Evolutionary conservation across 495 filamentous ascomycete genomes (phyloP), one percentile per base, ranked within the genome.

Genomic region (Daldinia loculata): DNA sequence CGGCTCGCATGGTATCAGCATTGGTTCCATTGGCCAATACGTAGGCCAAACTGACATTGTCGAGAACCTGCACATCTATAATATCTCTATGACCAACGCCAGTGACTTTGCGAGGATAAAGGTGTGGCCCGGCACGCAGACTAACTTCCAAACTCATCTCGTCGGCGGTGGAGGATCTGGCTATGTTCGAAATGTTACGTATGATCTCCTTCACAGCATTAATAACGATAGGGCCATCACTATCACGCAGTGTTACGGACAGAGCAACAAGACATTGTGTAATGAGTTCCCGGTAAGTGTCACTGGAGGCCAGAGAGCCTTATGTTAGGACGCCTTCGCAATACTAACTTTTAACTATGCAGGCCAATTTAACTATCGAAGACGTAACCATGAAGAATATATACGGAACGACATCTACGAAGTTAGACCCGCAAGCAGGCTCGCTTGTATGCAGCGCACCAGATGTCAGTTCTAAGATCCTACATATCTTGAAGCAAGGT

Each of bases 181-280:
- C 6, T 67, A 71, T 34, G 80, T 82, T 41, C 70, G 67, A 38
- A 88, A 88, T 71, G 82, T 91, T 74, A 89, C 87, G 15, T 91
- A 87, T 72, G 83, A 89, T 62, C 81, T 80, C 41, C 84, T 89
- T 76, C 75, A 74, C 58, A 81, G 87, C 66, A 75, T 81, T 56
- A 89, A 90, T 62, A 87, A 88, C 56, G 87, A 89, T 72, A 87
- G 84, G 50, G 85, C 85, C 2, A 85, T 89, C 65, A 86, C 88
- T 57, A 80, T 89, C 32, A 88, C 86, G 26, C 86, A 88, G 72
- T 89, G 87, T 77, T 89, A 89, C 61, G 86, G 86, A 4, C 85
- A 88, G 73, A 83, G 77, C 50, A 72, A 72, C 36, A 15, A 72
- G 61, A 72, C 70, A 1, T 24, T 72, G 11, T 72, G 70, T 30